A percentile compares a stretch with the other conserved stretches of the same genome.
phyloP scores from a whole-genome alignment of 441 rosid species.

The Gossypium davidsonii region DNA sequence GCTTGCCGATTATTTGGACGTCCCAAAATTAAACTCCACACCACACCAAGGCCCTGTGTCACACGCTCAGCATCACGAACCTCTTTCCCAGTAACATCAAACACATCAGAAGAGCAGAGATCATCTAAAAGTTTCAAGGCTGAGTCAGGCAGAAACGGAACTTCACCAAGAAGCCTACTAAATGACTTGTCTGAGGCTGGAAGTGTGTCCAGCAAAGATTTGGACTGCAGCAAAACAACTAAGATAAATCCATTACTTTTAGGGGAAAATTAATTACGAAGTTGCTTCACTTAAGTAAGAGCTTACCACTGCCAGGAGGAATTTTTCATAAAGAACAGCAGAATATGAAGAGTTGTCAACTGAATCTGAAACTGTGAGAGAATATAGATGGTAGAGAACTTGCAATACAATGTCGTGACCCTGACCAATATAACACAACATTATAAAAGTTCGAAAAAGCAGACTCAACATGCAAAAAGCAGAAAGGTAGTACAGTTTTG shows the following conservation, averaged over 20 bases:
- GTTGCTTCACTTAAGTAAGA: conserved; percentile 12
- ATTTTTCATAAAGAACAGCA: conserved; percentile 61
- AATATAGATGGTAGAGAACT: conserved; percentile 77
- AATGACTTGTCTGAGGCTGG: conserved; percentile 97
- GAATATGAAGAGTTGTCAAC: conserved; percentile 49
- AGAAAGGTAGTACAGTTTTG: background rate
- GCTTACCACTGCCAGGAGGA: conserved; percentile 86
- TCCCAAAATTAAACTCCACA: conserved; percentile 94
- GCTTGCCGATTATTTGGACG: conserved; percentile 85
- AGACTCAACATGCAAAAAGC: background rate
- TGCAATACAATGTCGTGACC: conserved; percentile 94
- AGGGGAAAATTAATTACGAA: conserved; percentile 16
- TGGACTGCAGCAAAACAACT: conserved; percentile 51
- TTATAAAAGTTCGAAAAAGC: conserved; percentile 1
- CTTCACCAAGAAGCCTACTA: conserved; percentile 95
- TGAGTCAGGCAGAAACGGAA: conserved; percentile 76
- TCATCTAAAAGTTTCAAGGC: conserved; percentile 72
- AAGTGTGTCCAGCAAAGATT: conserved; percentile 74
- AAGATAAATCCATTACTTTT: conserved; percentile 27
- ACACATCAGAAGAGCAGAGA: conserved; percentile 67
- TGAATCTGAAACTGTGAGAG: conserved; percentile 44
- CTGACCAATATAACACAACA: conserved; percentile 39
- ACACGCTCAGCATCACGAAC: conserved; percentile 84
- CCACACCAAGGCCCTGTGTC: conserved; percentile 98
- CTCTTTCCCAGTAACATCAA: conserved; percentile 61